Evolutionary conservation across 1,284 basidiomycete species (phyloP).

Genomic region (Ustilago shanxiensis): DNA sequence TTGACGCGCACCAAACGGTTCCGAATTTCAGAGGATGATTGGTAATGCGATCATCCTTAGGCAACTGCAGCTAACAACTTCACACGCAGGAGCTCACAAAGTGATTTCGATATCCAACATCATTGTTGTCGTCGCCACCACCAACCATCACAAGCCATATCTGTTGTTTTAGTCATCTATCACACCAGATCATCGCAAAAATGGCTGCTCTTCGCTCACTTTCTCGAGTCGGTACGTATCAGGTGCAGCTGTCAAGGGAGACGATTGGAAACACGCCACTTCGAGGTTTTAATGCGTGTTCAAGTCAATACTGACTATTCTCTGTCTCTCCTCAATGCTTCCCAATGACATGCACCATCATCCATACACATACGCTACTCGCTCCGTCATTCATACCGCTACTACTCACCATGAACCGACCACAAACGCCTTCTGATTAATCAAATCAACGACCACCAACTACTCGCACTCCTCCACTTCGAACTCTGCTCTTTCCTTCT

Average conservation of each 20-base stretch:
- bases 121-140: conserved; percentile 26
- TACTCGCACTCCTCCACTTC: not conserved
- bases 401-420: not conserved
- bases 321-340: not conserved
- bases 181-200: conserved; percentile 16
- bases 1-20: conserved; percentile 31
- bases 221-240: conserved; percentile 47
- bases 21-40: conserved; percentile 38
- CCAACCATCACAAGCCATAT: not conserved
- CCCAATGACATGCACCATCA: no score
- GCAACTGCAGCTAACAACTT: not conserved
- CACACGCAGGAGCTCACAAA: not conserved
- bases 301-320: conserved; percentile 1
- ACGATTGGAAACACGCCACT: not conserved
- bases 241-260: not conserved
- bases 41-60: conserved; percentile 48
- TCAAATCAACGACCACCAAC: not conserved
- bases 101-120: not conserved
- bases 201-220: conserved; percentile 53
- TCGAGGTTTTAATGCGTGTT: not conserved
- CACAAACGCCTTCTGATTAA: not conserved
- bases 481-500: not conserved
- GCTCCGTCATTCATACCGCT: not conserved
- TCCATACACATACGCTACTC: not conserved
- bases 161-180: not conserved